Conservation (phyloP, 129 eudicot genomes). For the Tanacetum coccineum region DNA sequence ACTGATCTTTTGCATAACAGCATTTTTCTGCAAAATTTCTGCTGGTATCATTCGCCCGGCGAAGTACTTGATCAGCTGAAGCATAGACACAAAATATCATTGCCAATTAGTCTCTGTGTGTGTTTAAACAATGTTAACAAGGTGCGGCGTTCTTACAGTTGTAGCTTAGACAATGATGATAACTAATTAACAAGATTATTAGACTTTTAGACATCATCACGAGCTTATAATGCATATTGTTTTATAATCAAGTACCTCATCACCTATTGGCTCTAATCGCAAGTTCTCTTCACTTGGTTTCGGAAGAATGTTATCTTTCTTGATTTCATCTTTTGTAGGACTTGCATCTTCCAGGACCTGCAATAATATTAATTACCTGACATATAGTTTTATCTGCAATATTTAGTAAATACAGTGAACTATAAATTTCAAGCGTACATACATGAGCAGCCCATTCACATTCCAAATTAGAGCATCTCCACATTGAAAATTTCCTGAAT, state of each 20-base stretch:
- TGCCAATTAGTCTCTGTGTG: no score
- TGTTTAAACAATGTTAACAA: no score
- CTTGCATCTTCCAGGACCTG: slow-evolving; percentile 61
- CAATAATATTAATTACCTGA: slow-evolving; percentile 26
- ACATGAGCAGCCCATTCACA: slow-evolving; percentile 88
- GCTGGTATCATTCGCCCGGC: slow-evolving; percentile 62
- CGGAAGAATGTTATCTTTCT: slow-evolving; percentile 29
- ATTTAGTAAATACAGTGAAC: slow-evolving; percentile 11
- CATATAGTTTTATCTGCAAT: not conserved
- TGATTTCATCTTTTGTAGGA: slow-evolving; percentile 20
- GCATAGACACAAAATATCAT: not conserved
- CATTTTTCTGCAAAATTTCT: slow-evolving; percentile 56
- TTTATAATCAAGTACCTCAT: slow-evolving; percentile 41
- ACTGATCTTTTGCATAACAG: slow-evolving; percentile 58
- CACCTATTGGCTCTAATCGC: slow-evolving; percentile 52
- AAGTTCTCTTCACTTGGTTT: slow-evolving; percentile 43
- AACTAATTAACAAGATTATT: no score
- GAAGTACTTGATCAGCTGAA: slow-evolving; percentile 65
- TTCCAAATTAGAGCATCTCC: slow-evolving; percentile 65
- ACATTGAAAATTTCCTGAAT: slow-evolving; percentile 51
- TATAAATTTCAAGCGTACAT: slow-evolving; percentile 16
- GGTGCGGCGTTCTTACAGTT: no score
- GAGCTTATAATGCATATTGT: slow-evolving; percentile 13
- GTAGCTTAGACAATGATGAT: no score
- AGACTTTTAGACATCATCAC: not conserved